Percentiles rank a stretch among this genome's conserved stretches.
Conservation (phyloP, 768 basidiomycete genomes). For the Tricholoma flavovirens region DNA sequence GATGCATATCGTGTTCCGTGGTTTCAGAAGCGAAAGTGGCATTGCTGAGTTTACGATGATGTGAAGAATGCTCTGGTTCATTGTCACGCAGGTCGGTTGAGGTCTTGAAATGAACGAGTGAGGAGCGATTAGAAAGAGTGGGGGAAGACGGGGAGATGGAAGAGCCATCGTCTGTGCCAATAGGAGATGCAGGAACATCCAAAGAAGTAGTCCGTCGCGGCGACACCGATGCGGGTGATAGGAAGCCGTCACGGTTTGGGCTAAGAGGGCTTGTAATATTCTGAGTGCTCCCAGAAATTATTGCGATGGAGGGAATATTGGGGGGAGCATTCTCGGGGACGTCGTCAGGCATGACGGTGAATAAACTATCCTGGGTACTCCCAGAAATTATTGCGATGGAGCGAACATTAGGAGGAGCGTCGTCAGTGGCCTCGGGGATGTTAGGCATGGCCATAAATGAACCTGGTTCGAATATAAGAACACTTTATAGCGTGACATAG, state of each 20-base stretch:
- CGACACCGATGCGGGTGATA: slow-evolving; percentile 23
- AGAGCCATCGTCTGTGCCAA: slow-evolving; percentile 35
- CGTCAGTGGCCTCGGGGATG: too few relatives aligned
- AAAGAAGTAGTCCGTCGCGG: slow-evolving; percentile 4
- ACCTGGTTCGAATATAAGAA: neutral
- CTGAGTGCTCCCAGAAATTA: slow-evolving; percentile 5
- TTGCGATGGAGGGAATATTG: slow-evolving; percentile 9
- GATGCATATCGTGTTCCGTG: slow-evolving; percentile 42
- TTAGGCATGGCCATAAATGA: neutral
- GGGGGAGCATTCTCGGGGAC: neutral
- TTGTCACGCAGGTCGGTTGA: slow-evolving; percentile 62
- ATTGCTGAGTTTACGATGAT: slow-evolving; percentile 52
- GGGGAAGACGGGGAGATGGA: slow-evolving; percentile 63
- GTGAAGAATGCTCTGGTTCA: slow-evolving; percentile 43
- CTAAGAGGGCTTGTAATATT: neutral
- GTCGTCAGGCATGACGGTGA: neutral
- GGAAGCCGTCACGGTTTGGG: slow-evolving; percentile 14
- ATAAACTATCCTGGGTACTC: slow-evolving; percentile 5
- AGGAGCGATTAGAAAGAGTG: slow-evolving; percentile 63
- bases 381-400: slow-evolving; percentile 9
- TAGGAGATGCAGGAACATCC: slow-evolving; percentile 16
- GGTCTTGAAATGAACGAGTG: slow-evolving; percentile 46
- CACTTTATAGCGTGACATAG: neutral
- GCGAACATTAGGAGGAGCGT: neutral
- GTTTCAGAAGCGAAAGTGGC: slow-evolving; percentile 49